Percentiles rank a stretch among this genome's conserved stretches.
phyloP scores from a whole-genome alignment of 2,329 filamentous ascomycete genomes.

The Microsporum ferrugineum region DNA sequence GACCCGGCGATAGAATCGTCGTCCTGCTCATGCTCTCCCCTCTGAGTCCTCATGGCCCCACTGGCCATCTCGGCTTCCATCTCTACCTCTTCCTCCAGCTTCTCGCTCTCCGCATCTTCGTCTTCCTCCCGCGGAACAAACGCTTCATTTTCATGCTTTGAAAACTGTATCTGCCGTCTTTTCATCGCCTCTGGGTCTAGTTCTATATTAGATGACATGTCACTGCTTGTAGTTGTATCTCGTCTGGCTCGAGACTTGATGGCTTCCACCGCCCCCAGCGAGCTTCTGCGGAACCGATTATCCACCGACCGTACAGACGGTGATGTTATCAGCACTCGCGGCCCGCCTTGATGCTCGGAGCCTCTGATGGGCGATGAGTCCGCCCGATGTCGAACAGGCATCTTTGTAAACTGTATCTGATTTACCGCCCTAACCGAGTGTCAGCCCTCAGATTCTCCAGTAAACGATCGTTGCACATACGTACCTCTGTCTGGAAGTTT shows the following conservation, averaged over 20 bases:
- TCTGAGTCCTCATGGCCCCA: constrained; percentile 16
- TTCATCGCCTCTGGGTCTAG: constrained; percentile 43
- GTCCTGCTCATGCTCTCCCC: constrained; percentile 24
- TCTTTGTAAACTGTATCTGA: constrained; percentile 91
- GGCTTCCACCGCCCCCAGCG: constrained; percentile 44
- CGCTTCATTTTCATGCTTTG: constrained; percentile 27
- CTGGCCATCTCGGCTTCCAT: constrained; percentile 23
- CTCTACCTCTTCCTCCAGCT: constrained; percentile 21
- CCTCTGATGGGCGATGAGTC: constrained; percentile 74
- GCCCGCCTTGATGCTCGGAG: constrained; percentile 33
- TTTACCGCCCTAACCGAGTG: constrained; percentile 52
- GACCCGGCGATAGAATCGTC: constrained; percentile 40
- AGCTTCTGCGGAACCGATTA: constrained; percentile 42
- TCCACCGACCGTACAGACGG: constrained; percentile 41
- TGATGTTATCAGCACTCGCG: constrained; percentile 44
- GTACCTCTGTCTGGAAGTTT: constrained; percentile 36
- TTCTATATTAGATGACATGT: constrained; percentile 56
- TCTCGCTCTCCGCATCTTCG: constrained; percentile 13
- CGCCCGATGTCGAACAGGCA: constrained; percentile 75
- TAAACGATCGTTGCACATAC: not conserved
- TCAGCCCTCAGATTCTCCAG: not conserved
- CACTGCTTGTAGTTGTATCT: constrained; percentile 55
- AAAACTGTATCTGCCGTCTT: constrained; percentile 42
- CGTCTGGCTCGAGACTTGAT: constrained; percentile 44
- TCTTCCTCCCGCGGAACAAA: constrained; percentile 16